phyloP scores from a whole-genome alignment of 2,329 filamentous ascomycete genomes.

The Fusarium sp. region DNA sequence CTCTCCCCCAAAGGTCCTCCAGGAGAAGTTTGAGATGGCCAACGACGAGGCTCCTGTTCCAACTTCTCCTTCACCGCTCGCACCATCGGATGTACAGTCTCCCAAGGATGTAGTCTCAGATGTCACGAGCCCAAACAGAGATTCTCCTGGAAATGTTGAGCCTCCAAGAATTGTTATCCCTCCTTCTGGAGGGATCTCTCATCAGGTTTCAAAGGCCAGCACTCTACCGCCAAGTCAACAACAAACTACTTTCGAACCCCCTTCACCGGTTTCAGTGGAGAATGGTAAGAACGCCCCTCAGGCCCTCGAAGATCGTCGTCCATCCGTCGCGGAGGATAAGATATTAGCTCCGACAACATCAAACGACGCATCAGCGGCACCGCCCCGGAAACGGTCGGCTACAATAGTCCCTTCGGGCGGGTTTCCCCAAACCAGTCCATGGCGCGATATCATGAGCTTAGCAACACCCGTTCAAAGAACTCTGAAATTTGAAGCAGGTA shows the following conservation, averaged over 20 bases:
- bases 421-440: constrained; percentile 61
- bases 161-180: constrained; percentile 39
- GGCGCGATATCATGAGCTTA: constrained; percentile 82
- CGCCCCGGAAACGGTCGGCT: constrained; percentile 49
- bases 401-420: constrained; percentile 26
- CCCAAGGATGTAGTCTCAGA: constrained; percentile 26
- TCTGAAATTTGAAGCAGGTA: constrained; percentile 76
- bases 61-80: constrained; percentile 24
- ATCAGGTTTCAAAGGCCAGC: constrained; percentile 43
- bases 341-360: constrained; percentile 51
- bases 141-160: constrained; percentile 24
- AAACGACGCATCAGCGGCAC: constrained; percentile 50
- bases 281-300: constrained; percentile 47
- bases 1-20: constrained; percentile 30
- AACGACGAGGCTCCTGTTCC: constrained; percentile 15
- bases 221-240: constrained; percentile 36
- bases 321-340: constrained; percentile 60
- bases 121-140: constrained; percentile 22
- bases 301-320: constrained; percentile 41
- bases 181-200: constrained; percentile 36
- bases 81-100: constrained; percentile 23
- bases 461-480: constrained; percentile 75
- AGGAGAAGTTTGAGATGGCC: constrained; percentile 14
- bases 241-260: constrained; percentile 50
- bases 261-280: constrained; percentile 57